phyloP scores from a whole-genome alignment of 352 stramenopile genomes.

The Phytophthora vignae region DNA sequence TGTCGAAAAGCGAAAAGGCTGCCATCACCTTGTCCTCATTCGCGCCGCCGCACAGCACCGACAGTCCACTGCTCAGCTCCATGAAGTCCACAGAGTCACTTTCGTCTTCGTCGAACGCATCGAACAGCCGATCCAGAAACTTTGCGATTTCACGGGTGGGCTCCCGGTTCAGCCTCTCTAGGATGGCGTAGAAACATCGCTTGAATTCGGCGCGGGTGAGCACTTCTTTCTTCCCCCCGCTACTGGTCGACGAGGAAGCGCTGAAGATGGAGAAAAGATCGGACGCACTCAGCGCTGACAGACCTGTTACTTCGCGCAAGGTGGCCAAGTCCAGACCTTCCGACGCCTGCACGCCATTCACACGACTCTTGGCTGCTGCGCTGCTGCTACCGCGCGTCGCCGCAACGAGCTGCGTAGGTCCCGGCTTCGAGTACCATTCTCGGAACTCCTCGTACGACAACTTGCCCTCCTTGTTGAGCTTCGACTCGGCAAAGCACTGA shows the following conservation, averaged over 20 bases:
- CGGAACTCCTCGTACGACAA: conserved; percentile 81
- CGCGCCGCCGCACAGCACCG: conserved; percentile 73
- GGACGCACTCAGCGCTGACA: conserved; percentile 55
- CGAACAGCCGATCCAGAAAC: conserved; percentile 81
- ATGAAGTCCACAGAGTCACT: conserved; percentile 80
- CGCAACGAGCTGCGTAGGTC: conserved; percentile 51
- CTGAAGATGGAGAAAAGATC: conserved; percentile 74
- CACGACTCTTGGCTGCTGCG: conserved; percentile 2
- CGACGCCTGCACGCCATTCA: conserved; percentile 21
- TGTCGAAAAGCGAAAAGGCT: conserved; percentile 89
- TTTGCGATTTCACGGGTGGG: conserved; percentile 55
- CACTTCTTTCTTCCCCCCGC: conserved; percentile 21
- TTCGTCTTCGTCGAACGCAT: conserved; percentile 77
- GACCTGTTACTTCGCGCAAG: conserved; percentile 63
- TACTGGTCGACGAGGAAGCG: conserved; percentile 28
- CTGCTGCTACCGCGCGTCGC: conserved; percentile 15
- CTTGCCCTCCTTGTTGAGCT: conserved; percentile 66
- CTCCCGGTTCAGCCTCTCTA: conserved; percentile 66
- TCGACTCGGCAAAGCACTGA: conserved; percentile 81
- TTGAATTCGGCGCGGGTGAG: conserved; percentile 79
- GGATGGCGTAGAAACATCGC: conserved; percentile 67
- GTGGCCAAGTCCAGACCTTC: conserved; percentile 32
- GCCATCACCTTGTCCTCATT: conserved; percentile 82
- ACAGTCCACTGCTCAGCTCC: conserved; percentile 81
- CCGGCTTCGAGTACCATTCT: conserved; percentile 81